These are phyloP conservation scores for Sarcomyxa edulis DNA, from an alignment of 768 basidiomycete species.

Conservation along the genomic window DNA sequence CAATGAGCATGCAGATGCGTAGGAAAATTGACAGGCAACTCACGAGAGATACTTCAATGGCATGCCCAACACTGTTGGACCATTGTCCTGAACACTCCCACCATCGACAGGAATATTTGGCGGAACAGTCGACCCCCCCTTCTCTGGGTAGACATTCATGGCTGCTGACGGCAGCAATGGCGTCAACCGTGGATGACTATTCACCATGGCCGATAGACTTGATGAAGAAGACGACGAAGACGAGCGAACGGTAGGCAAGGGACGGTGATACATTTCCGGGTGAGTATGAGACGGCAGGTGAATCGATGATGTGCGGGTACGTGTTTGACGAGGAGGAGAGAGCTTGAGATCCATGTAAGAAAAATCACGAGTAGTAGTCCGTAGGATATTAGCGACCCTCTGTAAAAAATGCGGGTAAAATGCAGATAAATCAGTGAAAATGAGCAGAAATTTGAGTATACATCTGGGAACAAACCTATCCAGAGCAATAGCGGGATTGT, in stretches of 20 bases:
- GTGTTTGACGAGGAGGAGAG: not conserved
- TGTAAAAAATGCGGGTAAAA: too few relatives aligned
- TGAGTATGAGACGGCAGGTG: not conserved
- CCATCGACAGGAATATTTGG: conserved; percentile 26
- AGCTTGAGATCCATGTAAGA: too few relatives aligned
- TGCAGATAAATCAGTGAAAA: too few relatives aligned
- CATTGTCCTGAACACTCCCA: conserved; percentile 24
- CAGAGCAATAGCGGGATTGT: too few relatives aligned
- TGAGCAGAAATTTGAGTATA: too few relatives aligned
- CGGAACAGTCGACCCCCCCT: conserved; percentile 22
- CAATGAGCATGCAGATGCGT: not conserved
- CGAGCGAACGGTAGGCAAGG: conserved; percentile 6
- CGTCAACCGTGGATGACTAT: conserved; percentile 33
- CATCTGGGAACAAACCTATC: too few relatives aligned
- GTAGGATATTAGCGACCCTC: too few relatives aligned
- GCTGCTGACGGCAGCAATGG: conserved; percentile 48
- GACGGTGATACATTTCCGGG: conserved; percentile 7
- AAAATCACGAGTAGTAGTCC: too few relatives aligned
- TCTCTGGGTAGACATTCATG: conserved; percentile 32
- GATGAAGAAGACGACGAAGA: not conserved
- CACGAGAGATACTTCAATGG: conserved; percentile 81
- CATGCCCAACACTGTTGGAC: conserved; percentile 61
- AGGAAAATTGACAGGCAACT: conserved; percentile 26
- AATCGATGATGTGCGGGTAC: not conserved
- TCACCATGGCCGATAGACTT: not conserved